Conservation (phyloP, 2,329 filamentous ascomycete genomes). For the Hypoxylon sp. region DNA sequence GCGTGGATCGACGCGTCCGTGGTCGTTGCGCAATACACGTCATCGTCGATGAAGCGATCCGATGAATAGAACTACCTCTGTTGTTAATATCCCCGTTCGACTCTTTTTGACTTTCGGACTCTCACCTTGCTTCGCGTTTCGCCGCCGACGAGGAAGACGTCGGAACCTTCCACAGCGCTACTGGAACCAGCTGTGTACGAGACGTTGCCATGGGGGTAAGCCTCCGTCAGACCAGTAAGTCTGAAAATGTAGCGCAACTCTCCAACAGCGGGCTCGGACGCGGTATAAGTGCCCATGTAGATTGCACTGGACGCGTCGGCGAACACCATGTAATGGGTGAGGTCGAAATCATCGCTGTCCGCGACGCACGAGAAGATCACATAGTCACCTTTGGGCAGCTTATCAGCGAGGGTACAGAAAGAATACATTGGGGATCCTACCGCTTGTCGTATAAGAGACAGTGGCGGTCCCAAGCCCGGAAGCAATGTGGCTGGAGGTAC, state of each 20-base stretch:
- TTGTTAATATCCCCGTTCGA: constrained; percentile 2
- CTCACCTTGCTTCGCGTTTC: constrained; percentile 65
- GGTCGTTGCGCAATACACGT: constrained; percentile 62
- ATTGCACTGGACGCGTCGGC: constrained; percentile 61
- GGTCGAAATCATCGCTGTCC: constrained; percentile 54
- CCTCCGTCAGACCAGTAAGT: constrained; percentile 51
- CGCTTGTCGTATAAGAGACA: constrained; percentile 55
- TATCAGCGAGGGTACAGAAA: constrained; percentile 54
- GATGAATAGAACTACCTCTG: constrained; percentile 65
- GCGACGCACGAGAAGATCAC: constrained; percentile 66
- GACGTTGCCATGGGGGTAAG: constrained; percentile 57
- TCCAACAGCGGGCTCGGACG: constrained; percentile 58
- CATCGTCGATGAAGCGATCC: constrained; percentile 70
- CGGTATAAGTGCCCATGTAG: constrained; percentile 65
- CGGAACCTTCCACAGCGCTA: constrained; percentile 61
- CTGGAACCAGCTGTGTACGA: constrained; percentile 59
- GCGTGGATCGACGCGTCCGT: constrained; percentile 46
- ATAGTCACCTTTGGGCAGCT: constrained; percentile 57
- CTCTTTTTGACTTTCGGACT: neutral
- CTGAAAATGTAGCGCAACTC: constrained; percentile 65
- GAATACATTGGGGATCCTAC: constrained; percentile 53
- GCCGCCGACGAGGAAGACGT: constrained; percentile 62
- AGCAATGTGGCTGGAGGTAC: constrained; percentile 62
- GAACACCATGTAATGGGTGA: constrained; percentile 67
- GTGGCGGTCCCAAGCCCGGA: constrained; percentile 64